These are phyloP conservation scores for Rhodotorula sp. DNA, from an alignment of 1,284 basidiomycete species.

Conservation along the genomic window DNA sequence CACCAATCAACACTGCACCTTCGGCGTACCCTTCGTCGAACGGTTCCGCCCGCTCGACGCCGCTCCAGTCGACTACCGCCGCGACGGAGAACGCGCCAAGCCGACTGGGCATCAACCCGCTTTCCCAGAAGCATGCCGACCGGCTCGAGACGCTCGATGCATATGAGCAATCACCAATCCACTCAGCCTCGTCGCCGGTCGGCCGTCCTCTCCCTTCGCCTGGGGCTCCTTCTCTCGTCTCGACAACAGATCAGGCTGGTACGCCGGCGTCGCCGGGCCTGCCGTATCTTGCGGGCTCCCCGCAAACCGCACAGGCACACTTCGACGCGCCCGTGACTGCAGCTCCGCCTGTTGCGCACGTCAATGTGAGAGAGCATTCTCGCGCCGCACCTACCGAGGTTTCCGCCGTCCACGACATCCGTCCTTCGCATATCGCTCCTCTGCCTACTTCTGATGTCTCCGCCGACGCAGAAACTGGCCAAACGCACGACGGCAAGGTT, in stretches of 20 bases:
- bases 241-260: not conserved
- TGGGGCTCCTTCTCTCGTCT: not conserved
- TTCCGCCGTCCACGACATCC: not conserved
- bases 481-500: slow-evolving; percentile 18
- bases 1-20: slow-evolving; percentile 5
- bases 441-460: not conserved
- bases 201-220: slow-evolving; percentile 3
- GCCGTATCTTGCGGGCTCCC: slow-evolving; percentile 11
- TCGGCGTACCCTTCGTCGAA: not conserved
- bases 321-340: not conserved
- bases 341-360: not conserved
- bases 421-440: not conserved
- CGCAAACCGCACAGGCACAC: not conserved
- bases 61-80: not conserved
- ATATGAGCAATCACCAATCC: slow-evolving; percentile 6
- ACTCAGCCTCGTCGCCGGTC: slow-evolving; percentile 22
- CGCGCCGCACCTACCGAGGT: not conserved
- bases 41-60: slow-evolving; percentile 3
- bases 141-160: slow-evolving; percentile 13
- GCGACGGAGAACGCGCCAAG: not conserved
- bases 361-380: not conserved
- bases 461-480: not conserved
- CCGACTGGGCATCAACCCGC: not conserved
- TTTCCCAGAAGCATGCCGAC: not conserved
- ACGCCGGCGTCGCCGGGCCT: slow-evolving; percentile 1